Evolutionary conservation across 139 green algal species (phyloP), one percentile per base, ranked within the genome.

Genomic region (Monoraphidium neglectum): DNA sequence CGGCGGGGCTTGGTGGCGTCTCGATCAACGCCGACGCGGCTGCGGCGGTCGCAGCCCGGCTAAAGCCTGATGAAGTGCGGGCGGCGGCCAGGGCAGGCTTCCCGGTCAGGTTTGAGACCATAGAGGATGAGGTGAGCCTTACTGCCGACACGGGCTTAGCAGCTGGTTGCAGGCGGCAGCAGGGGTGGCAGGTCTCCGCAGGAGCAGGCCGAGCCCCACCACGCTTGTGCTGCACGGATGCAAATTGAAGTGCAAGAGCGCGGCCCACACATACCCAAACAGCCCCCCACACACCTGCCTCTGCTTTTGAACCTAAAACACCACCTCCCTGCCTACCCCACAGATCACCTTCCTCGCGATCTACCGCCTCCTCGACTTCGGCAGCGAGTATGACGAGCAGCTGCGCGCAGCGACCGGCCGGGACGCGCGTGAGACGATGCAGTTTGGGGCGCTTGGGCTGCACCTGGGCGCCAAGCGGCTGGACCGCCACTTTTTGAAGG

Each of bases 311-410:
- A 63, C 8, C 28, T 76, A 12, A 5, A 53, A 30, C 23, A 26
- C n/a, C 43, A 5, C 6, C 30, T 13, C 30, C 35, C 26, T 26
- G 6, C 8, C 30, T 16, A 37, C 24, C 21, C 30, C 65, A 38
- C 81, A 93, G 88, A 72, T 93, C 4, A 89, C 73, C 3, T 86
- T 88, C 63, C 70, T 93, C 28, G 80, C 76, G 8, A 60, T 93
- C 47, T 91, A 84, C 46, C 84, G 90, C 78, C 74, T 93, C 24
- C 71, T 93, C 62, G 77, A 89, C 67, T 91, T 93, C 68, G 89
- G 89, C 53, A 80, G 61, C 21, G 88, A 85, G 30, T 93, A 82
- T 60, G 84, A 92, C 56, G 2, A n/a, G 16, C 54, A 83, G 36
- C 81, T 93, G 54, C 53, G 47, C 32, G 70, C 54, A 21, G 77